These are phyloP conservation scores for Pseudozyma tsukubaensis DNA, from an alignment of 1,284 basidiomycete species.

Conservation along the genomic window DNA sequence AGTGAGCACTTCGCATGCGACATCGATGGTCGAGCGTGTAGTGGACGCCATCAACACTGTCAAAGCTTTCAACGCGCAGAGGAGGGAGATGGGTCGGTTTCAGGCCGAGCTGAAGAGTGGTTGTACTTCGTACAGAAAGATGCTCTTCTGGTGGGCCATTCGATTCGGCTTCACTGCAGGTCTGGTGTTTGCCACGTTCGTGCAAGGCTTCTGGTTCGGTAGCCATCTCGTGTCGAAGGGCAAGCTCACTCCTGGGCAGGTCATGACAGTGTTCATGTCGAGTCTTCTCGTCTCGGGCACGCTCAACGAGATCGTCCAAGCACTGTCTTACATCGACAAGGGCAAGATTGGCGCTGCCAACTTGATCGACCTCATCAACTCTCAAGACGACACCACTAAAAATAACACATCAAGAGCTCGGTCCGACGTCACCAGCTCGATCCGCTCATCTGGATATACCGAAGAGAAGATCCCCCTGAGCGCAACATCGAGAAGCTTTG, in stretches of 20 bases:
- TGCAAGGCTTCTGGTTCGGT: slow-evolving; percentile 97
- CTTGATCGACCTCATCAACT: slow-evolving; percentile 76
- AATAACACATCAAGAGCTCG: background rate
- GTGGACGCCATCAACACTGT: slow-evolving; percentile 86
- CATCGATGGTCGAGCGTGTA: slow-evolving; percentile 83
- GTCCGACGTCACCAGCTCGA: slow-evolving; percentile 7
- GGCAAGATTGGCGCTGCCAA: slow-evolving; percentile 86
- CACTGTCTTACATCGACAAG: slow-evolving; percentile 81
- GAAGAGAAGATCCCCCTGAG: slow-evolving; percentile 14
- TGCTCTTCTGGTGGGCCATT: slow-evolving; percentile 81
- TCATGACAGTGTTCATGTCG: slow-evolving; percentile 97
- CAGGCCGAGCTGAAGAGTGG: slow-evolving; percentile 72
- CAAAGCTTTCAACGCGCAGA: slow-evolving; percentile 91
- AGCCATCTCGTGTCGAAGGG: slow-evolving; percentile 83
- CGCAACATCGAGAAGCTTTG: background rate
- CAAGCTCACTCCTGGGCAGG: slow-evolving; percentile 77
- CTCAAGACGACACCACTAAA: background rate
- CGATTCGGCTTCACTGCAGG: slow-evolving; percentile 77
- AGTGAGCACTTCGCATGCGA: slow-evolving; percentile 76
- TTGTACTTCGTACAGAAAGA: slow-evolving; percentile 70
- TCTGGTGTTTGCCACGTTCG: slow-evolving; percentile 88
- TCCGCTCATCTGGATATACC: slow-evolving; percentile 17
- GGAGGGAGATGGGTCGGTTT: slow-evolving; percentile 75
- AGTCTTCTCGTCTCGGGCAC: slow-evolving; percentile 88
- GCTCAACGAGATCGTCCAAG: slow-evolving; percentile 85